phyloP scores from a whole-genome alignment of 2,329 filamentous ascomycete species.

The Aspergillus viridinutans region DNA sequence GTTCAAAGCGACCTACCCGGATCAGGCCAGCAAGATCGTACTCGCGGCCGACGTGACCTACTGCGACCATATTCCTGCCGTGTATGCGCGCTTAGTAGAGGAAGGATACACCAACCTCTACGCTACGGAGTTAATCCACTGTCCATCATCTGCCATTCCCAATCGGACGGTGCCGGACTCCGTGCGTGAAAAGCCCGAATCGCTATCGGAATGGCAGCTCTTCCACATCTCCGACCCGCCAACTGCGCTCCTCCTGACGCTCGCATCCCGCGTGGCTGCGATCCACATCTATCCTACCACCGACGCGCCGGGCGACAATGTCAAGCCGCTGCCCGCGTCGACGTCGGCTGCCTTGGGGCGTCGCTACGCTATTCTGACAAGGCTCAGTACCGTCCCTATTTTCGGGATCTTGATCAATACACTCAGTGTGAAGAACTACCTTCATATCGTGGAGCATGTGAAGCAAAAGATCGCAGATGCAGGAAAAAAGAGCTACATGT shows the following conservation, averaged over 20 bases:
- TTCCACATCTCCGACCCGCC: conserved; percentile 83
- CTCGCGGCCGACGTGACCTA: conserved; percentile 90
- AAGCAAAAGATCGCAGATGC: conserved; percentile 68
- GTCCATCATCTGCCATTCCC: conserved; percentile 75
- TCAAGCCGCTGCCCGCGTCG: conserved; percentile 45
- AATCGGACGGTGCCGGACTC: conserved; percentile 67
- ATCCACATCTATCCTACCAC: conserved; percentile 72
- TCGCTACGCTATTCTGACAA: conserved; percentile 81
- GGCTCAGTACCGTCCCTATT: conserved; percentile 72
- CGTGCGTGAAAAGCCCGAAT: conserved; percentile 42
- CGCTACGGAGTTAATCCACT: conserved; percentile 67
- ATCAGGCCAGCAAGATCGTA: conserved; percentile 61
- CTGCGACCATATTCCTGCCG: conserved; percentile 62
- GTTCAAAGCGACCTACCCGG: conserved; percentile 66
- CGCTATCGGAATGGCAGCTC: conserved; percentile 64
- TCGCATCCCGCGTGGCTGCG: conserved; percentile 74
- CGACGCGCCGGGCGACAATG: conserved; percentile 19
- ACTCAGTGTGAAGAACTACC: conserved; percentile 84
- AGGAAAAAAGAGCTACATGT: conserved; percentile 92
- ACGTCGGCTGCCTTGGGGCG: conserved; percentile 65
- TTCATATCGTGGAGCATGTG: conserved; percentile 71
- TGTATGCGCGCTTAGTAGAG: conserved; percentile 54
- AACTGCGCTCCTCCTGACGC: conserved; percentile 76
- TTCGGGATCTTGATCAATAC: conserved; percentile 97
- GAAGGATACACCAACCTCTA: conserved; percentile 68